Base-by-base conservation (phyloP, 176 grass and related monocot species). In the Paspalum vaginatum region DNA sequence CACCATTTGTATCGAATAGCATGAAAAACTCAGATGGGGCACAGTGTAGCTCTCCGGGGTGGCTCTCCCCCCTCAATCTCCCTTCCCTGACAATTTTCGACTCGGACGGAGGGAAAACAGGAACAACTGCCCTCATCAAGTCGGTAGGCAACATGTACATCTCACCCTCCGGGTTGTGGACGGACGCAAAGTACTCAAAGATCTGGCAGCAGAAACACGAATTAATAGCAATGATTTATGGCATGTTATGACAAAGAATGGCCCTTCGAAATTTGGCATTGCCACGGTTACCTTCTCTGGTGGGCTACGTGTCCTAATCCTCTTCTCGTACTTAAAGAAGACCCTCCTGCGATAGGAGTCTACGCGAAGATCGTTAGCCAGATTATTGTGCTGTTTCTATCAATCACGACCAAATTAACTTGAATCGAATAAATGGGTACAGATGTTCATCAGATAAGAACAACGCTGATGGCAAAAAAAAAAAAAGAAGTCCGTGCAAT, bases 281-380 rank as follows among this genome's bases (percentile, higher is more conserved):
- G 64, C 0, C n/a, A 32, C 9, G 5, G 58, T 60, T 61, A 98
- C 96, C 96, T 95, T 98, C 82, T 98, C 96, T 17, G 92, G 96
- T 72, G 92, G 81, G 64, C 96, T 98, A 51, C 86, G 86, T 50
- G 89, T 84, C 72, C 96, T 88, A 45, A 95, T 91, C 86, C 92
- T 74, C 79, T 91, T 98, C 92, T 98, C 96, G 41, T 98, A 98
- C 67, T 98, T 98, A 68, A 98, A 98, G 61, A 98, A 98, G 26
- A 98, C 90, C 91, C 86, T 91, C 61, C 78, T 87, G 56, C 94
- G 88, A 63, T 89, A 93, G 20, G 91, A 93, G 70, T 97, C 94
- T 97, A 32, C 67, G 79, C 6, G 16, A 67, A 9, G 21, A 78
- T 9, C 0, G 21, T 39, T 39, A 42, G 55, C 9, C 2, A 77